Percentiles rank a stretch among this genome's conserved stretches.
Conservation (phyloP, 2,329 filamentous ascomycete genomes). For the Pestalotiopsis sp. region DNA sequence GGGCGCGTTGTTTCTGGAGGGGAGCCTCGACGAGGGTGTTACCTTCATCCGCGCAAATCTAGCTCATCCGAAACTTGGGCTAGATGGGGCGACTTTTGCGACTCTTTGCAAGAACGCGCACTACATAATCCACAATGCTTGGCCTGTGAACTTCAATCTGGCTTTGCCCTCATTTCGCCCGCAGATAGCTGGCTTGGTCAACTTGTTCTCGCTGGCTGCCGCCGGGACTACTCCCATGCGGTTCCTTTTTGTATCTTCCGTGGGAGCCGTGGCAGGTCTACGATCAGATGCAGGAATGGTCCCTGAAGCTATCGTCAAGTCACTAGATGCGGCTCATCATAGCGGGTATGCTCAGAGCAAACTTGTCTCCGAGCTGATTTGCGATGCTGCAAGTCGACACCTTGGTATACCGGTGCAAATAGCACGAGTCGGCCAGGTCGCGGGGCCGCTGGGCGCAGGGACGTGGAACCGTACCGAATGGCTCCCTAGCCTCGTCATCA, state of each 20-base stretch:
- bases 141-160: conserved; percentile 29
- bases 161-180: conserved; percentile 20
- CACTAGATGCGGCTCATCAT: conserved; percentile 10
- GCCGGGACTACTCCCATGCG: conserved; percentile 7
- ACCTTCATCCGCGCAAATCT: conserved; percentile 24
- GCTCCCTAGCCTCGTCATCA: conserved; percentile 42
- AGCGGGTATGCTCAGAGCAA: conserved; percentile 30
- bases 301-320: conserved; percentile 20
- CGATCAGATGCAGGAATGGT: conserved; percentile 8
- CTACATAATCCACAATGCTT: conserved; percentile 26
- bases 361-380: conserved; percentile 28
- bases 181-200: conserved; percentile 25
- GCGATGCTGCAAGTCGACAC: conserved; percentile 23
- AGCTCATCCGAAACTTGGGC: conserved; percentile 20
- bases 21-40: conserved; percentile 17
- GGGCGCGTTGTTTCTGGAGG: background rate
- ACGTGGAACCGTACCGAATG: conserved; percentile 45
- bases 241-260: conserved; percentile 25
- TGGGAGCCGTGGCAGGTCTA: conserved; percentile 19
- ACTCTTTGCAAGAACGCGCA: conserved; percentile 14
- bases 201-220: conserved; percentile 21
- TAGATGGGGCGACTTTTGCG: conserved; percentile 18
- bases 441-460: conserved; percentile 25
- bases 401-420: conserved; percentile 19
- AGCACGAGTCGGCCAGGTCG: conserved; percentile 30